A percentile compares a stretch with the other conserved stretches of the same genome.
phyloP scores from a whole-genome alignment of 2,329 filamentous ascomycete genomes.

The Fusarium temperatum region DNA sequence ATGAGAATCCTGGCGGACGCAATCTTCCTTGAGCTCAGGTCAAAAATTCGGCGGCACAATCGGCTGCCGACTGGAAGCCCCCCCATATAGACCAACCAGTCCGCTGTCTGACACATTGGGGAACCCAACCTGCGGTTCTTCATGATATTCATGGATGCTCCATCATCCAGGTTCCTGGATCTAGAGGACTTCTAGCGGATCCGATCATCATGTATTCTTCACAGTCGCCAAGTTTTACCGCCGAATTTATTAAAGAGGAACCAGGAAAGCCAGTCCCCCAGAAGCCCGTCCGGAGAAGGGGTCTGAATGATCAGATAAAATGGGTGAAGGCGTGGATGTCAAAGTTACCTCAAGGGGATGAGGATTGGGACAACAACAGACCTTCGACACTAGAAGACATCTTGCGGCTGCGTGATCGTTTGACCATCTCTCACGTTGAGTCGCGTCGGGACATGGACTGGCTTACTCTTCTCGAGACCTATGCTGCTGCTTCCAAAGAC shows the following conservation, averaged over 20 bases:
- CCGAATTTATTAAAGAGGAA: conserved; percentile 40
- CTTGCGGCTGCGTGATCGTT: conserved; percentile 24
- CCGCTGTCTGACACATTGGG: conserved; percentile 21
- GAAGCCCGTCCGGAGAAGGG: conserved; percentile 37
- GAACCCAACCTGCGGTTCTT: conserved; percentile 22
- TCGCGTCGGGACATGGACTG: conserved; percentile 38
- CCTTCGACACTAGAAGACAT: conserved; percentile 37
- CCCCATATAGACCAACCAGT: conserved; percentile 31
- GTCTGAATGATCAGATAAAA: conserved; percentile 40
- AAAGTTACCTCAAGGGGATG: conserved; percentile 40
- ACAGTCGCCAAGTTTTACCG: conserved; percentile 30
- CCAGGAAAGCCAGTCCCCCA: conserved; percentile 38
- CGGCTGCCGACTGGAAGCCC: conserved; percentile 31
- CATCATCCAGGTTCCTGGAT: conserved; percentile 19
- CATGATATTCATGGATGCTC: conserved; percentile 24
- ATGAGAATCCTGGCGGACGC: conserved; percentile 21
- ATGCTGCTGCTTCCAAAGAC: conserved; percentile 33
- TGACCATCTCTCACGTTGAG: conserved; percentile 33
- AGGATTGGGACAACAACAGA: conserved; percentile 41
- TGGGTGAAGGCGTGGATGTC: conserved; percentile 41
- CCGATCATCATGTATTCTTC: conserved; percentile 31
- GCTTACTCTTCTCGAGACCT: conserved; percentile 36
- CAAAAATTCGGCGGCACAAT: conserved; percentile 36
- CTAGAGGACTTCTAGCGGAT: conserved; percentile 15
- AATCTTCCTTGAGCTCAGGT: conserved; percentile 32